Percentiles rank a stretch among this genome's conserved stretches.
Conservation (phyloP, 768 basidiomycete species). For the Tubosaeta sp. region DNA sequence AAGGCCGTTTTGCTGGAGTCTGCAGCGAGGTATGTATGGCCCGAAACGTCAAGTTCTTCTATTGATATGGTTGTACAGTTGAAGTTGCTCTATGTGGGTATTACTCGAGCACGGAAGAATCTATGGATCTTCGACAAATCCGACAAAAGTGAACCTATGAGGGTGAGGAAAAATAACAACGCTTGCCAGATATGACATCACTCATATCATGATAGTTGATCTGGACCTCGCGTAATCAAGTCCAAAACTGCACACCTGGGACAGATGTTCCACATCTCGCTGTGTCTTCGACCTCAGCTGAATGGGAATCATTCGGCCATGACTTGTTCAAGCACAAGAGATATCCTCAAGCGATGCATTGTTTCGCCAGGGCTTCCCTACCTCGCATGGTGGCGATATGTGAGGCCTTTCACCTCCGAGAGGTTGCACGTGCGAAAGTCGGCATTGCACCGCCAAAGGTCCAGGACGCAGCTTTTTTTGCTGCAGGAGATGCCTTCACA, state of each 20-base stretch:
- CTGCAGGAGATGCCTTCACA: conserved; percentile 49
- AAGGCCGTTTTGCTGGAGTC: conserved; percentile 46
- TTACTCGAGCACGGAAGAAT: conserved; percentile 65
- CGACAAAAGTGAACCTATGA: conserved; percentile 51
- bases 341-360: conserved; percentile 52
- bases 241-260: conserved; percentile 47
- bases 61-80: conserved; percentile 36
- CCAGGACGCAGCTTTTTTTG: conserved; percentile 35
- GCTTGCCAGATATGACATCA: neutral
- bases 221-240: conserved; percentile 44
- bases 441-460: conserved; percentile 22
- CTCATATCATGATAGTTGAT: conserved; percentile 35
- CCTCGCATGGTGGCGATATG: conserved; percentile 43
- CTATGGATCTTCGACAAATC: conserved; percentile 68
- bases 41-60: neutral
- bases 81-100: conserved; percentile 66
- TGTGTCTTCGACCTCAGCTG: conserved; percentile 44
- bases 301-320: conserved; percentile 42
- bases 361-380: conserved; percentile 46
- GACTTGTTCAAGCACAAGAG: conserved; percentile 36
- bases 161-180: conserved; percentile 30
- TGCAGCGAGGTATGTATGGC: conserved; percentile 50
- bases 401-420: conserved; percentile 50
- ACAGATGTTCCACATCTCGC: conserved; percentile 52
- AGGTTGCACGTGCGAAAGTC: conserved; percentile 39